Base-by-base conservation (phyloP, 768 basidiomycete species). In the Harrya chromipes region DNA sequence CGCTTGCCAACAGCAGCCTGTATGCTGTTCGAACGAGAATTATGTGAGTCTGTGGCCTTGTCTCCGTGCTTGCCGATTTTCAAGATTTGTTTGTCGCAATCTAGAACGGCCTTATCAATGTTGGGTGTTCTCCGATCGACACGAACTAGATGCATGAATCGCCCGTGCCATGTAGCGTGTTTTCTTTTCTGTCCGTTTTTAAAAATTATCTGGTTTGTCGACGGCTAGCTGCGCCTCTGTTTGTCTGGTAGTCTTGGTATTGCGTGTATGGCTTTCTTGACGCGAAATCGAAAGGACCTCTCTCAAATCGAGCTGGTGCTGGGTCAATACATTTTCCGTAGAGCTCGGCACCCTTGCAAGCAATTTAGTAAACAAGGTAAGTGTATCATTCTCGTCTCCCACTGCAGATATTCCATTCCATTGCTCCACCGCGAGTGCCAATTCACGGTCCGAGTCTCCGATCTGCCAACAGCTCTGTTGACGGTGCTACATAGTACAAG, bases 41-140 rank as follows among this genome's bases (percentile, higher is more conserved):
- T 55, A 59, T 41, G 64, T 66, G 11, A 47, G 64, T 56, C 40
- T 33, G 16, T 12, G 14, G 4, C n/a, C 13, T 36, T 27, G 16
- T 40, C 21, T 31, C 24, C 3, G 11, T n/a, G 16, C 1, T 8
- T 3, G 43, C 21, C 20, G 6, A 16, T 34, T 29, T 36, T 38
- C n/a, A 7, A 20, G 13, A 19, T 6, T 16, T 27, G 19, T 8
- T 11, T 16, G 11, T 41, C 26, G 52, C 20, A 23, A 35, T 40
- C 9, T 13, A 63, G 62, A 33, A 6, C 0, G 62, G 62, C 17
- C 34, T 34, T 4, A 16, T 65, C 49, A 62, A 59, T 36, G 1
- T 64, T 4, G 62, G 60, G 21, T 65, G 62, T 54, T 65, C 62
- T 45, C 62, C 62, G 36, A 21, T 57, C 7, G 14, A 62, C 35